phyloP scores from a whole-genome alignment of 78 protist species.

The slime mould (Dictyostelium discoideum) region dicty_2.7 NC_007091.3:3776001-3776500 shows the following conservation, averaged over 20 bases:
- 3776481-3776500: constrained; percentile 78
- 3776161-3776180: constrained; percentile 58
- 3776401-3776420: constrained; percentile 44
- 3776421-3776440: constrained; percentile 78
- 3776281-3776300: constrained; percentile 56
- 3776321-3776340: constrained; percentile 53
- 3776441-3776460: constrained; percentile 56
- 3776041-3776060: background rate
- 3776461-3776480: constrained; percentile 75
- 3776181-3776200: constrained; percentile 52
- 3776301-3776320: constrained; percentile 5
- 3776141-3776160: constrained; percentile 68
- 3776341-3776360: constrained; percentile 70
- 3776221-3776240: constrained; percentile 43
- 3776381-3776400: background rate
- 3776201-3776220: constrained; percentile 67
- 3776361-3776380: constrained; percentile 38
- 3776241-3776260: constrained; percentile 46
- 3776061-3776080: background rate
- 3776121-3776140: constrained; percentile 62
- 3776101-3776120: constrained; percentile 59
- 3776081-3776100: constrained; percentile 22
- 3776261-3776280: constrained; percentile 30
- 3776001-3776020: background rate
- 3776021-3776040: background rate